Evolutionary conservation across 2,329 filamentous ascomycete genomes (phyloP), one percentile per base, ranked within the genome.

Genomic region (Aspergillus sp.): DNA sequence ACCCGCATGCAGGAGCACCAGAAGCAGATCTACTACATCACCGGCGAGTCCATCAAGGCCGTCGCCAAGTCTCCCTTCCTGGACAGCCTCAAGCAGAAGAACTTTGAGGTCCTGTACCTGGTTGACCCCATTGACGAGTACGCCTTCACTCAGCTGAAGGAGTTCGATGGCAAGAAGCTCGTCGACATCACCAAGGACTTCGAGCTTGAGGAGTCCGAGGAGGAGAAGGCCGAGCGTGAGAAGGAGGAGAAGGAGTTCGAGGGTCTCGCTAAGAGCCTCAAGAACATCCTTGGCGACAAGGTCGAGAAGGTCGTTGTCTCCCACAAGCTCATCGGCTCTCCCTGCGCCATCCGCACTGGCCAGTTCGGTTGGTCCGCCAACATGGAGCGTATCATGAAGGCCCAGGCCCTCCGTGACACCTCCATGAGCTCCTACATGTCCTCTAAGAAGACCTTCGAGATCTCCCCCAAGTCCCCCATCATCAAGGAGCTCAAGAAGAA

Each of bases 331-430:
- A 85, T 89, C 66, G 89, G 88, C 73, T 85, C 94, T 61, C 94
- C 94, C 71, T 97, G 94, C 79, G 94, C 94, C 75, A 97, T 99
- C 84, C 93, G 94, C 77, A 99, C 94, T 65, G 94, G 94, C 72
- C 94, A 97, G 81, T 99, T 99, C 78, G 94, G 94, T 79, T 99
- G 94, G 94, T 97, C 93, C 53, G 94, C 94, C 74, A 99, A 99
- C 86, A 99, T 99, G 94, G 94, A 99, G 86, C 94, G 94, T 83
- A 99, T 99, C 87, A 99, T 99, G 94, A 99, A 99, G 88, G 94
- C 94, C 24, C 94, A 99, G 84, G 94, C 94, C 72, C 93, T 99
- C 71, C 94, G 94, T 81, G 94, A 99, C 82, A 99, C 94, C 65
- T 96, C 92, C 70, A 99, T 99, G 94, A 90, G 85, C 79, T 95